A percentile compares a stretch with the other conserved stretches of the same genome.
Evolutionary conservation across 192 early-diverging fungal species (phyloP).

Genomic region (Umbelopsis ramanniana): DNA sequence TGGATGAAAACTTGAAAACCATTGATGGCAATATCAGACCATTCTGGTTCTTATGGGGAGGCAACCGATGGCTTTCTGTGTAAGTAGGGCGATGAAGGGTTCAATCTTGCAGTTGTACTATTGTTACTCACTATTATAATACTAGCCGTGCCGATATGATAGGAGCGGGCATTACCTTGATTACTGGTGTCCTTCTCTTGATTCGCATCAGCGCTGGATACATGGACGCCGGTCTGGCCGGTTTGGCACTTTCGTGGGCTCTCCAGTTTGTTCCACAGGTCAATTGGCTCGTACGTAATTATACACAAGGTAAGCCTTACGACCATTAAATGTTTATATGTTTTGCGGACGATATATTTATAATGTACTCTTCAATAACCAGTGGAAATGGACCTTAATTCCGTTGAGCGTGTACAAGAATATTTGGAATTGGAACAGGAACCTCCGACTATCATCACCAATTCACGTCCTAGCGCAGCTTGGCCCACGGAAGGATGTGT

Average conservation of each 20-base stretch:
- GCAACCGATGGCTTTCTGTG: conserved; percentile 83
- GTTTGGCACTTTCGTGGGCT: conserved; percentile 80
- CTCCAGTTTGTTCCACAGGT: conserved; percentile 74
- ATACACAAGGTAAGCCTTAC: conserved; percentile 74
- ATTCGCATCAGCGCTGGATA: conserved; percentile 33
- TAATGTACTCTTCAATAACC: background rate
- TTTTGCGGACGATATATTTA: background rate
- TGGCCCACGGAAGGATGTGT: conserved; percentile 70
- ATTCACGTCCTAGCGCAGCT: conserved; percentile 54
- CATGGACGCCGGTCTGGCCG: conserved; percentile 83
- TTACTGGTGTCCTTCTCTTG: conserved; percentile 66
- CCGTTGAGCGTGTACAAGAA: conserved; percentile 84
- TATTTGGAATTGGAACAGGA: conserved; percentile 83
- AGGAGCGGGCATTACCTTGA: conserved; percentile 25
- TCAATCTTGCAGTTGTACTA: background rate
- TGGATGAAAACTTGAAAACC: conserved; percentile 57
- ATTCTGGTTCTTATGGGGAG: conserved; percentile 79
- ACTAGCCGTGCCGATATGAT: conserved; percentile 35
- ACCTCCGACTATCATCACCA: conserved; percentile 58
- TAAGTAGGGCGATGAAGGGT: conserved; percentile 7
- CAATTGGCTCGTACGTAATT: conserved; percentile 78
- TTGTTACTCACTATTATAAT: no score
- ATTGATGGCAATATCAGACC: conserved; percentile 80
- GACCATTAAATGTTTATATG: background rate
- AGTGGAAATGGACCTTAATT: conserved; percentile 85